Evolutionary conservation across 495 filamentous ascomycete species (phyloP), one percentile per base, ranked within the genome.

Genomic region (Penicillium simplicissimum): DNA sequence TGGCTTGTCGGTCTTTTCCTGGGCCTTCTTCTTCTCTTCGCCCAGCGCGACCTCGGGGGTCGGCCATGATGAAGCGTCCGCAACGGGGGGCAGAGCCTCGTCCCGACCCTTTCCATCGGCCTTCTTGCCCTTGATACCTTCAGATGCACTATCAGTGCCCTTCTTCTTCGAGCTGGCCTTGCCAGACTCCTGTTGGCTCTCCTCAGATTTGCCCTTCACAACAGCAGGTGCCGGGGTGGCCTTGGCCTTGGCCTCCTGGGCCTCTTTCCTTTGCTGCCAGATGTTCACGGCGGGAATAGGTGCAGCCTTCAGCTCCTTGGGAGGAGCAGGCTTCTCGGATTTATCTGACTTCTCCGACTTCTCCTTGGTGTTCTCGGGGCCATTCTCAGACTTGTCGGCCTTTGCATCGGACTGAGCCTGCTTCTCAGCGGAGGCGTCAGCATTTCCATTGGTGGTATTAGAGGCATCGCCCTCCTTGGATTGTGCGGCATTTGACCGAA

Each of bases 61-160:
- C 19, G 95, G 95, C 95, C 95, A 98, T 33, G 86, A 87, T 33
- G 84, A 79, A 40, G 89, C 81, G 74, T 96, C 91, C 54, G 84
- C 89, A 37, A 89, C 88, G 4, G 82, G 79, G 51, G 82, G 79
- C 43, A 86, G 53, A 76, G 74, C 71, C 59, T 82, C 82, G 21
- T 83, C 79, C 13, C 76, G 77, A 25, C 57, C 68, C 64, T 75
- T 78, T 43, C 67, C 71, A 45, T 80, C 79, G 40, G 64, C 56
- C 73, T 78, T 79, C 69, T 79, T 81, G 56, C 71, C 76, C 62
- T 77, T 79, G 64, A 60, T 52, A 23, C 70, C 61, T 38, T 76
- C 72, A 6, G 63, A 33, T 25, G 56, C 52, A 36, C 51, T 53
- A 63, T 80, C 76, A 34, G 66, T 56, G 10, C 70, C 67, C 79